Conservation (phyloP, 306 rosid species). For the Lablab purpureus region DNA sequence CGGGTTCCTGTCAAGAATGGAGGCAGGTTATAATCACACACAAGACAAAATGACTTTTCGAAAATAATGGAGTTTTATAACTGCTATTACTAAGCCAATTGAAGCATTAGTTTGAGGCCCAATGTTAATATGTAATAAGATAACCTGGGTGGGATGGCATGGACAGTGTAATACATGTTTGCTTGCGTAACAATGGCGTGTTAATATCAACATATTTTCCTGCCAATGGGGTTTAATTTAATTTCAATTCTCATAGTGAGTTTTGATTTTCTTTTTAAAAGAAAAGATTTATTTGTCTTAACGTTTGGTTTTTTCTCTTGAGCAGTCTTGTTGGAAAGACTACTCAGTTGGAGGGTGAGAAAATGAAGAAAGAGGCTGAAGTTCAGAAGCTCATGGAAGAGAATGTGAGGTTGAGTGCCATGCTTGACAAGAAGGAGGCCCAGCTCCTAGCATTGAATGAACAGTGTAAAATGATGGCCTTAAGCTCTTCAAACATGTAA, state of each 20-base stretch:
- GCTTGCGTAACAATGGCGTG: not conserved
- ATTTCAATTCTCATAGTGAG: not conserved
- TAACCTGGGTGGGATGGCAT: slow-evolving; percentile 15
- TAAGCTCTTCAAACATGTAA: slow-evolving; percentile 85
- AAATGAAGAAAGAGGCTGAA: slow-evolving; percentile 93
- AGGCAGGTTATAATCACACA: not conserved
- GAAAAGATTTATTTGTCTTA: slow-evolving; percentile 23
- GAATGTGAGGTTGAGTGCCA: slow-evolving; percentile 86
- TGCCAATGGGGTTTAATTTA: not conserved
- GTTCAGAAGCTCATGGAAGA: slow-evolving; percentile 98
- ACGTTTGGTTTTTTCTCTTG: slow-evolving; percentile 35
- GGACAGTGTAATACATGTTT: not conserved
- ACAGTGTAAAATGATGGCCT: slow-evolving; percentile 99
- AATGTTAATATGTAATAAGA: slow-evolving; percentile 1
- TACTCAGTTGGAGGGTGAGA: slow-evolving; percentile 95
- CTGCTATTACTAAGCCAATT: not conserved
- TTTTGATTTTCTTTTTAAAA: not conserved
- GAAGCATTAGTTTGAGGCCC: slow-evolving; percentile 11
- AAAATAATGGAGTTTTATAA: not conserved
- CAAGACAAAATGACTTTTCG: not conserved
- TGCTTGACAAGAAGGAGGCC: slow-evolving; percentile 99
- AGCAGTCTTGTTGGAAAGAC: slow-evolving; percentile 91
- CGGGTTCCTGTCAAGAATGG: not conserved
- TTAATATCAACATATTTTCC: slow-evolving; percentile 1
- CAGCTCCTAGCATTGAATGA: slow-evolving; percentile 96